These are phyloP conservation scores for Tuctoria greenei DNA, from an alignment of 176 grass and related monocot species.

Conservation along the genomic window DNA sequence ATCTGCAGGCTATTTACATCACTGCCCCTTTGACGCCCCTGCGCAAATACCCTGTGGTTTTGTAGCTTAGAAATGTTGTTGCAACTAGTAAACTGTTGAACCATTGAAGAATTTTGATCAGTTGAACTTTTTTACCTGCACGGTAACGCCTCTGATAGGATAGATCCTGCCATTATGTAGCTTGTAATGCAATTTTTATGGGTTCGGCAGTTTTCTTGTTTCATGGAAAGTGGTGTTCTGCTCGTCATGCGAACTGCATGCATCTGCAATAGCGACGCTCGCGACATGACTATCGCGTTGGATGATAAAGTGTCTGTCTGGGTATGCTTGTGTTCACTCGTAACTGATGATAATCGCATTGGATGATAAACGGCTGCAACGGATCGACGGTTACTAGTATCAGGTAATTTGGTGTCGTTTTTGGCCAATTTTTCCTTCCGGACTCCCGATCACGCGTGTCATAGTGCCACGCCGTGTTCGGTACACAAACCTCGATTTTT, in stretches of 20 bases:
- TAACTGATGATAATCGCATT: not conserved
- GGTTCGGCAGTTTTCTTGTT: not conserved
- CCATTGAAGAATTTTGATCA: not conserved
- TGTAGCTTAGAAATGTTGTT: conserved; percentile 36
- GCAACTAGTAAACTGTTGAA: conserved; percentile 17
- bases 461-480: not conserved
- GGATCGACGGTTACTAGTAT: not conserved
- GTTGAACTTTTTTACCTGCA: not conserved
- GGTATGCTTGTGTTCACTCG: not conserved
- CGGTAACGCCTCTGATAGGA: not conserved
- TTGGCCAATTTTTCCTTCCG: not conserved
- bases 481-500: not conserved
- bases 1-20: not conserved
- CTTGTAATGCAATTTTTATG: not conserved
- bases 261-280: not conserved
- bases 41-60: conserved; percentile 10
- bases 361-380: too few species aligned
- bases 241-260: conserved; percentile 20
- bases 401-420: not conserved
- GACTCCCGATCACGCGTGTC: not conserved
- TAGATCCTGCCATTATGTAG: not conserved
- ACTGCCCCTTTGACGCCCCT: not conserved
- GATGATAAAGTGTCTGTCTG: not conserved
- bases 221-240: not conserved
- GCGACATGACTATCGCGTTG: conserved; percentile 24